A percentile compares a stretch with the other conserved stretches of the same genome.
Conservation (phyloP, 208 protist species). For the Acanthamoeba castellanii region DNA sequence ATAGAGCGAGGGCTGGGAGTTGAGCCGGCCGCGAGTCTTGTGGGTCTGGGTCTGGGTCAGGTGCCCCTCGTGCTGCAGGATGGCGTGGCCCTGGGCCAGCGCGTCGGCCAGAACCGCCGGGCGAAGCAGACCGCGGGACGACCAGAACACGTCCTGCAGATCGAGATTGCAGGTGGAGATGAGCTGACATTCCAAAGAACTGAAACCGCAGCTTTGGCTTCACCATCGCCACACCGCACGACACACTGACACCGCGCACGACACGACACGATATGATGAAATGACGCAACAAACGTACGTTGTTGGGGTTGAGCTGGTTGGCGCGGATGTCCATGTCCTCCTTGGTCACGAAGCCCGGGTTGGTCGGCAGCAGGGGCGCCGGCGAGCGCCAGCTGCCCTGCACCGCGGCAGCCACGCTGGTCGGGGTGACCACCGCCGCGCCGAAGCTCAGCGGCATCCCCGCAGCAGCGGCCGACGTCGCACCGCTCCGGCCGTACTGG, state of each 20-base stretch:
- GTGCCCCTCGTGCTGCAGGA: constrained; percentile 39
- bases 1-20: neutral
- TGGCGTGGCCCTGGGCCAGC: constrained; percentile 53
- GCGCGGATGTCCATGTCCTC: constrained; percentile 54
- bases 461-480: neutral
- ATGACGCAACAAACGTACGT: neutral
- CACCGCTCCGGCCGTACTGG: constrained; percentile 38
- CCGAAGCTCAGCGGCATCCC: neutral
- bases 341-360: constrained; percentile 13
- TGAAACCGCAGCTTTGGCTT: neutral
- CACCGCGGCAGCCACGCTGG: neutral
- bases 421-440: neutral
- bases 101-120: constrained; percentile 31
- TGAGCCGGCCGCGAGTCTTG: constrained; percentile 29
- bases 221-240: no score
- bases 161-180: neutral
- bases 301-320: constrained; percentile 61
- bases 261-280: no score
- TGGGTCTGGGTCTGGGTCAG: constrained; percentile 44
- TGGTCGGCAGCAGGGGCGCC: neutral
- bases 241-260: no score
- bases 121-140: constrained; percentile 9
- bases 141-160: constrained; percentile 63
- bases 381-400: constrained; percentile 22
- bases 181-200: neutral